Conservation (phyloP, 768 basidiomycete species). For the Mycena olivaceomarginata region DNA sequence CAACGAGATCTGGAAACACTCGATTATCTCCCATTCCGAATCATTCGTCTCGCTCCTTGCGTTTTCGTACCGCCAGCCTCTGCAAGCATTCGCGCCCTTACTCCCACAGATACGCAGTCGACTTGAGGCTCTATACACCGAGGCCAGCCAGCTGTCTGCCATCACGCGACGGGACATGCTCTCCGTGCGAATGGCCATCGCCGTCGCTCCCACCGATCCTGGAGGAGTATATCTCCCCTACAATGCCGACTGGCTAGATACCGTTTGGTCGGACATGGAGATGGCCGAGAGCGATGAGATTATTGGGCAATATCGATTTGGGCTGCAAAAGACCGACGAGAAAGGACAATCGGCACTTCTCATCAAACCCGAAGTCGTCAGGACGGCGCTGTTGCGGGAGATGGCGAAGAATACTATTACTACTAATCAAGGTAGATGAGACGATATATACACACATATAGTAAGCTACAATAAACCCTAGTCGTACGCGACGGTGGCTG, state of each 20-base stretch:
- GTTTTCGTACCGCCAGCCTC: slow-evolving; percentile 34
- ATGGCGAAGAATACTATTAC: slow-evolving; percentile 1
- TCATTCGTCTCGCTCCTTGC: slow-evolving; percentile 22
- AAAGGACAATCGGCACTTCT: slow-evolving; percentile 5
- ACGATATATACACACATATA: background rate
- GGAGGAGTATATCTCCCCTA: slow-evolving; percentile 2
- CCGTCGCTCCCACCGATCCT: slow-evolving; percentile 2
- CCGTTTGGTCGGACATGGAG: slow-evolving; percentile 44
- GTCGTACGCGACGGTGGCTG: slow-evolving; percentile 45
- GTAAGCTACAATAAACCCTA: background rate
- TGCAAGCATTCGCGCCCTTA: slow-evolving; percentile 24
- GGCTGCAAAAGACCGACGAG: slow-evolving; percentile 27
- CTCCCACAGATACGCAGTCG: background rate
- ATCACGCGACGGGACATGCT: slow-evolving; percentile 43
- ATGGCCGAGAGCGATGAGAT: slow-evolving; percentile 34
- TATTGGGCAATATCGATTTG: slow-evolving; percentile 40
- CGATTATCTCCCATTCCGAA: background rate
- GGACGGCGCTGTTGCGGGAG: slow-evolving; percentile 39
- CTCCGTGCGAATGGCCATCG: slow-evolving; percentile 42
- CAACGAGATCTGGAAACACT: background rate
- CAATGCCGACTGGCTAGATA: slow-evolving; percentile 5
- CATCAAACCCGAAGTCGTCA: slow-evolving; percentile 40
- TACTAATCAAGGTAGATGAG: background rate
- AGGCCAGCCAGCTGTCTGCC: slow-evolving; percentile 37
- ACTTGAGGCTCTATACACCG: slow-evolving; percentile 25